Base-by-base conservation (phyloP, 2,329 filamentous ascomycete genomes). In the Mollisia scopiformis region DNA sequence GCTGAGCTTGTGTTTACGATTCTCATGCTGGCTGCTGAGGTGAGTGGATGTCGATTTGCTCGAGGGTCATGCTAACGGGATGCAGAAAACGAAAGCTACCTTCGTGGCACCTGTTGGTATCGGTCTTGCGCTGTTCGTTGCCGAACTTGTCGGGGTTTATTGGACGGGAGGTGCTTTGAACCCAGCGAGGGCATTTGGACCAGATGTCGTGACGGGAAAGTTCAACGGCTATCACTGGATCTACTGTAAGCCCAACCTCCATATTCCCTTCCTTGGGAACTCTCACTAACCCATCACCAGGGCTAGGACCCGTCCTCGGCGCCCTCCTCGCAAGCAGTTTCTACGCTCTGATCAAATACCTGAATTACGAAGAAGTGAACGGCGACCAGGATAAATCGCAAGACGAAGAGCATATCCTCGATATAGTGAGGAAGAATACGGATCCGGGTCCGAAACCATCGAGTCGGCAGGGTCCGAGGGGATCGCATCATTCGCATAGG, bases 321-420 rank as follows among this genome's bases (percentile, higher is more conserved):
- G 65, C 78, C 1, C 54, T 80, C 8, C 68, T 84, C 14, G 80
- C 82, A 1, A 77, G 72, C 28, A 75, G 41, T 11, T 76, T 81
- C 30, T 84, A 83, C 71, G 75, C 73, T 56, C 61, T 80, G 3
- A 71, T 85, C 61, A 81, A 81, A 69, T 68, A 72, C 41, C 71
- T 83, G 30, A 75, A 82, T 54, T 84, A 83, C 70, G 71, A 78
- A 64, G 78, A 75, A 16, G 77, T 76, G 61, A 84, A 84, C 69
- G 79, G 79, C 0, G 80, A 77, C 8, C 81, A 59, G 50, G 57
- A 59, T 35, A 55, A 55, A 43, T 37, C 33, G n/a, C 31, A 28
- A 28, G 52, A 55, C 21, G 52, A 55, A 28, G 52, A 55, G 52
- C 27, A 55, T 21, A 43, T 35, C 2, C 33, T 55, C 21, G 52